phyloP scores from a whole-genome alignment of 2,329 filamentous ascomycete genomes.

The Calonectria henricotiae region DNA sequence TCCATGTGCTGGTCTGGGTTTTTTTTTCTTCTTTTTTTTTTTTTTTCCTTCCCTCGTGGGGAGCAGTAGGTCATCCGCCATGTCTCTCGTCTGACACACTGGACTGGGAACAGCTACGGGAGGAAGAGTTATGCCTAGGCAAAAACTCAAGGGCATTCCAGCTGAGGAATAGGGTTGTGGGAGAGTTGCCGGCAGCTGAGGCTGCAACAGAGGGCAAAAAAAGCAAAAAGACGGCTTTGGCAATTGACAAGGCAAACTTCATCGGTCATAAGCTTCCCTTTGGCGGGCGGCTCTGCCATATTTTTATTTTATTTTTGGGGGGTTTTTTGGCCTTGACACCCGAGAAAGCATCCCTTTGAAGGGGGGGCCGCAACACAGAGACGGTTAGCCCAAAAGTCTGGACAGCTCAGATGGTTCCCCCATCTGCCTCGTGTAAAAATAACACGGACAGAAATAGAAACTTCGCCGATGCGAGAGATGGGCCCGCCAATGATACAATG shows the following conservation, averaged over 20 bases:
- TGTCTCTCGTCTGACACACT: background rate
- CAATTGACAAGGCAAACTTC: background rate
- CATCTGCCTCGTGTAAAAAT: constrained; percentile 12
- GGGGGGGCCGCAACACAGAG: background rate
- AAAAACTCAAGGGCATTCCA: constrained; percentile 26
- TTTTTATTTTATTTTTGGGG: background rate
- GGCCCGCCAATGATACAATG: background rate
- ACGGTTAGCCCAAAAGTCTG: constrained; percentile 6
- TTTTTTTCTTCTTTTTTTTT: background rate
- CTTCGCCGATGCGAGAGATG: background rate
- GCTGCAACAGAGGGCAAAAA: constrained; percentile 3
- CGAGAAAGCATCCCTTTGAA: background rate
- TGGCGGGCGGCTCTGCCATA: background rate
- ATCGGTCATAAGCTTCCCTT: constrained; percentile 3
- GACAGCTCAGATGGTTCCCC: background rate
- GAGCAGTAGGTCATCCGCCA: background rate
- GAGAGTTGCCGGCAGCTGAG: constrained; percentile 21
- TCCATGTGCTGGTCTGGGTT: too few relatives aligned
- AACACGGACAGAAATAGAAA: constrained; percentile 19
- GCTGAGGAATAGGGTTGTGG: constrained; percentile 19
- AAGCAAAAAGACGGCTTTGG: constrained; percentile 15
- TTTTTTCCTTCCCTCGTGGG: background rate
- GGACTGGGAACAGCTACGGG: background rate
- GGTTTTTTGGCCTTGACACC: background rate
- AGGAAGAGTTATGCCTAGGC: background rate